Evolutionary conservation across 352 stramenopile species (phyloP).

Genomic region (Blastocystis sp.): DNA sequence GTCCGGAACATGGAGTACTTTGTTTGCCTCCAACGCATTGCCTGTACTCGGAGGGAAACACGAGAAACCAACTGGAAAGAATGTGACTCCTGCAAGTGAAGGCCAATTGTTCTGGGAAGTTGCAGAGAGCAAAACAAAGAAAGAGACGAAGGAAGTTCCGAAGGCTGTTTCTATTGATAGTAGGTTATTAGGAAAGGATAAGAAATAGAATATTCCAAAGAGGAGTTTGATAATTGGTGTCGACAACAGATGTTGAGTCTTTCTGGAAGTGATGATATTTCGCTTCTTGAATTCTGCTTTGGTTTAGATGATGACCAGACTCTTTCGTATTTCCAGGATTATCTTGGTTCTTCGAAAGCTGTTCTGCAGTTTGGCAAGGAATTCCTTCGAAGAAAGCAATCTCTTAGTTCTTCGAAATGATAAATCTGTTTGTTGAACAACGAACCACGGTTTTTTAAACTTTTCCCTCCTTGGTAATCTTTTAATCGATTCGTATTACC

Average conservation of each 20-base stretch:
- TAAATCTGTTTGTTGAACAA: background rate
- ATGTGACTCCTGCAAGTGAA: too few species aligned
- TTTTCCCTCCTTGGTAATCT: background rate
- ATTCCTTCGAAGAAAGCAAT: slow-evolving; percentile 28
- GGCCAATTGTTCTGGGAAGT: background rate
- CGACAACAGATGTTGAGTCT: slow-evolving; percentile 15
- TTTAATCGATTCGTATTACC: too few species aligned
- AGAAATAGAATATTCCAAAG: background rate
- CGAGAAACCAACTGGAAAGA: background rate
- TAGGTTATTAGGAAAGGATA: background rate
- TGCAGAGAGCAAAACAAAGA: background rate
- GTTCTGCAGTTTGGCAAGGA: slow-evolving; percentile 39
- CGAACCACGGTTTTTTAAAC: background rate
- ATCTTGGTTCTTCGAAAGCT: background rate
- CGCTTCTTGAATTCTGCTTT: slow-evolving; percentile 45
- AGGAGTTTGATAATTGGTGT: slow-evolving; percentile 37
- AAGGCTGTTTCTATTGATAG: slow-evolving; percentile 9
- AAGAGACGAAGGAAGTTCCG: background rate
- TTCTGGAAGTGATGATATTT: slow-evolving; percentile 54
- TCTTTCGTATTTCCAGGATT: slow-evolving; percentile 23
- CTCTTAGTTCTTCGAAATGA: background rate
- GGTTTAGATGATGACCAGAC: slow-evolving; percentile 22
- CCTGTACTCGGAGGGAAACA: background rate
- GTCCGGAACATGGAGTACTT: background rate
- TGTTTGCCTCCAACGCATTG: background rate